Base-by-base conservation (phyloP, 441 rosid genomes). In the Francoa sonchifolia region DNA sequence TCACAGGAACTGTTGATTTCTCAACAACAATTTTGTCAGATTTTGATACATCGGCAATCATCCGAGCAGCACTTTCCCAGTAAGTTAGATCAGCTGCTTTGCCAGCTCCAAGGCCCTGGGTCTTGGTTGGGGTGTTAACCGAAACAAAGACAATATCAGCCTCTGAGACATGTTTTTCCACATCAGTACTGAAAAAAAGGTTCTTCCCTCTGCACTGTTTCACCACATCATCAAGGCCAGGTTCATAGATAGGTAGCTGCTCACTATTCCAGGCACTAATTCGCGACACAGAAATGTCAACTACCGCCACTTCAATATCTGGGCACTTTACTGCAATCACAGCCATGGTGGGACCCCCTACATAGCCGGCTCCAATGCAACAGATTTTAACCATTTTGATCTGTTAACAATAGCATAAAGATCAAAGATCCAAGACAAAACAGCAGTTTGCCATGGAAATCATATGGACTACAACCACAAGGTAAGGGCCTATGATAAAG, bases 21-120 rank as follows among this genome's bases (percentile, higher is more conserved):
- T 88, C 97, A 14, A 88, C 97, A 1, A 88, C 97, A 42, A 88
- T 88, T 50, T 88, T 88, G 63, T 83, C 69, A 0, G 97, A 88
- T 41, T 80, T 79, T 0, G 95, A 88, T 3, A 88, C 97, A 55
- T 88, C 93, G 0, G 97, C 95, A 17, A 88, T 88, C 81, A 81
- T 82, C 13, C 97, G 77, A 6, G 97, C 97, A 0, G 97, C 97
- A 28, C 95, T 88, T 67, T 88, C 97, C 97, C 97, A 88, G 61
- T 88, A 88, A 9, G 97, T 87, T 57, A 87, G 72, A 52, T 87
- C 97, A 0, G 97, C 97, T 40, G 95, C 97, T 57, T 87, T 87
- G 12, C 97, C 95, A 20, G 97, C 97, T 23, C 97, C 97, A 9
- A 88, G 86, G 43, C 97, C 97, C 39, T 64, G 76, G 5, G 95